phyloP scores from a whole-genome alignment of 805 yeast species.

The Hanseniaspora thailandica region DNA sequence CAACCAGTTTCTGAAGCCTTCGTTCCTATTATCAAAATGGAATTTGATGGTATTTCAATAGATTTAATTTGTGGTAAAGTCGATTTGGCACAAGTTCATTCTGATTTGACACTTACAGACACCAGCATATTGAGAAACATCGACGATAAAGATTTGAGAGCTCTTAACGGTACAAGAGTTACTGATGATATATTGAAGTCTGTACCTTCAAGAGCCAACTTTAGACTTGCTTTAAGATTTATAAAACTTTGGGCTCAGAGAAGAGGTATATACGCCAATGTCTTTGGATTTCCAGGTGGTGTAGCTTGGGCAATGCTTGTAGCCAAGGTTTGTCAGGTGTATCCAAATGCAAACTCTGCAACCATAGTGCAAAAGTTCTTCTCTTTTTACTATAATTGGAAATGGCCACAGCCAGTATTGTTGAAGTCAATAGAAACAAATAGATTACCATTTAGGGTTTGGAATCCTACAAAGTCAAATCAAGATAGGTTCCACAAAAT shows the following conservation, averaged over 20 bases:
- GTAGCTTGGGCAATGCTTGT: slow-evolving; percentile 99
- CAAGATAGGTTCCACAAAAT: slow-evolving; percentile 81
- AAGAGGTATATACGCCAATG: slow-evolving; percentile 85
- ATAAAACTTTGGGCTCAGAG: slow-evolving; percentile 95
- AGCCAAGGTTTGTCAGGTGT: slow-evolving; percentile 92
- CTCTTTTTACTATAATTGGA: slow-evolving; percentile 77
- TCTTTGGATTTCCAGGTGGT: slow-evolving; percentile 97
- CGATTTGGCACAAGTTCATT: slow-evolving; percentile 74
- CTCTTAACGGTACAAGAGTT: slow-evolving; percentile 91
- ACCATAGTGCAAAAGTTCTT: slow-evolving; percentile 84
- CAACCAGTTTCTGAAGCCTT: slow-evolving; percentile 92
- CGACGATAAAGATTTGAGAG: slow-evolving; percentile 82
- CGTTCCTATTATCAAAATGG: slow-evolving; percentile 90
- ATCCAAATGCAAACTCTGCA: slow-evolving; percentile 92
- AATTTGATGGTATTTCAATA: slow-evolving; percentile 81
- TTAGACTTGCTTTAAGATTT: slow-evolving; percentile 83
- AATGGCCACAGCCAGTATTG: slow-evolving; percentile 97
- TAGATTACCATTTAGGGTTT: slow-evolving; percentile 85
- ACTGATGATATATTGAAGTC: slow-evolving; percentile 83
- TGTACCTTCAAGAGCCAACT: slow-evolving; percentile 87
- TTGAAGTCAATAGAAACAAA: slow-evolving; percentile 93
- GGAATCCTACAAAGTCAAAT: slow-evolving; percentile 90
- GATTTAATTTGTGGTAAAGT: slow-evolving; percentile 79
- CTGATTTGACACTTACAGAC: slow-evolving; percentile 61
- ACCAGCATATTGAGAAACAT: slow-evolving; percentile 75